These are phyloP conservation scores for Grosmannia clavigera DNA, from an alignment of 2,329 filamentous ascomycete species.

Conservation along the genomic window DNA sequence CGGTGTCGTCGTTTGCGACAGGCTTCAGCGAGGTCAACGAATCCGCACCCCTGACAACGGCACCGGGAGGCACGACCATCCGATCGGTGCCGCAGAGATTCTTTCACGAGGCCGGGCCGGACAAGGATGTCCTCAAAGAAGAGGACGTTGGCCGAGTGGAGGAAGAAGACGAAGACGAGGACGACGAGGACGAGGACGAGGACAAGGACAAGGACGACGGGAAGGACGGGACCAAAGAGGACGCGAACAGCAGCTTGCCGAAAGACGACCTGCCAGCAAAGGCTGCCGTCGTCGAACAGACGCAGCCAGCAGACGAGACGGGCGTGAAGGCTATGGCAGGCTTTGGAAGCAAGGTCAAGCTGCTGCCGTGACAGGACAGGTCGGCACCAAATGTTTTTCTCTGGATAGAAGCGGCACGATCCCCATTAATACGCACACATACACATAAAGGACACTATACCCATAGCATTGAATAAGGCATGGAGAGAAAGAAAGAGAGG, in stretches of 20 bases:
- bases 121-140: background rate
- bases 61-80: background rate
- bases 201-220: background rate
- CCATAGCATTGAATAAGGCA: too few relatives aligned
- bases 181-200: background rate
- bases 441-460: too few relatives aligned
- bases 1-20: slow-evolving; percentile 11
- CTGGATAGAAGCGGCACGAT: too few relatives aligned
- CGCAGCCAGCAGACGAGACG: background rate
- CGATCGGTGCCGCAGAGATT: background rate
- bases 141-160: background rate
- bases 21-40: slow-evolving; percentile 6
- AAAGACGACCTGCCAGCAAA: too few relatives aligned
- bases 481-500: too few relatives aligned
- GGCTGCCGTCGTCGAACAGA: too few relatives aligned
- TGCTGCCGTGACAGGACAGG: background rate
- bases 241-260: too few relatives aligned
- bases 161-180: background rate
- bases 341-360: background rate
- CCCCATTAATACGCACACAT: too few relatives aligned
- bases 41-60: background rate
- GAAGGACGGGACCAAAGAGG: background rate
- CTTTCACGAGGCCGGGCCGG: too few relatives aligned
- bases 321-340: background rate
- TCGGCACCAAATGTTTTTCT: too few relatives aligned